Conservation (phyloP, 768 basidiomycete genomes). For the Amyloporia xantha region DNA sequence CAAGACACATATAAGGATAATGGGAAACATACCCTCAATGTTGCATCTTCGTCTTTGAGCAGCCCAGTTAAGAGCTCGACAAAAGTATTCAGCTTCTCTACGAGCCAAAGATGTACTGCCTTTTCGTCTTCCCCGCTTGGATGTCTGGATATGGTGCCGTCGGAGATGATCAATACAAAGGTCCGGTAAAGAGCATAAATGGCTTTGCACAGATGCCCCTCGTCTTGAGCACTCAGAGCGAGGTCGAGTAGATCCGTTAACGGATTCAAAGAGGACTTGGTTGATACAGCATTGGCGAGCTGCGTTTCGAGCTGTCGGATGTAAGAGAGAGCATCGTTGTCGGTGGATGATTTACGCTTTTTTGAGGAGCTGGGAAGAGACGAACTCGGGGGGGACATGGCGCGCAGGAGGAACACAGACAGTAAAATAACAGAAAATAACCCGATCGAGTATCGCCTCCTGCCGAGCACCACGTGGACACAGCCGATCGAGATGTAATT, state of each 20-base stretch:
- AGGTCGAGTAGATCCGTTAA: slow-evolving; percentile 69
- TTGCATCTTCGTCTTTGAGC: slow-evolving; percentile 70
- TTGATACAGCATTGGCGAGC: slow-evolving; percentile 45
- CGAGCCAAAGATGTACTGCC: slow-evolving; percentile 71
- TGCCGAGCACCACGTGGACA: too few species aligned
- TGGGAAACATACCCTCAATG: slow-evolving; percentile 56
- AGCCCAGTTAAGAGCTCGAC: slow-evolving; percentile 61
- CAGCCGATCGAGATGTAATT: too few species aligned
- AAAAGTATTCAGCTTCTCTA: slow-evolving; percentile 67
- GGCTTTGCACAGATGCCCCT: slow-evolving; percentile 61
- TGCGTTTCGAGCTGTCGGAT: slow-evolving; percentile 48
- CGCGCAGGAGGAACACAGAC: background rate
- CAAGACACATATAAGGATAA: background rate
- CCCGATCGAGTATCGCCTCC: too few species aligned
- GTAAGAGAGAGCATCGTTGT: slow-evolving; percentile 9
- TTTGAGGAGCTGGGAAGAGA: slow-evolving; percentile 20
- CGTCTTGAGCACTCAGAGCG: slow-evolving; percentile 38
- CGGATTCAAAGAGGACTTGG: slow-evolving; percentile 64
- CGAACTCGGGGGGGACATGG: background rate
- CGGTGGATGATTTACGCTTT: slow-evolving; percentile 19
- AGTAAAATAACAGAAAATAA: too few species aligned
- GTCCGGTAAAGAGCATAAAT: slow-evolving; percentile 80
- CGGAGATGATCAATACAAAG: slow-evolving; percentile 57
- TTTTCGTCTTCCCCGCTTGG: slow-evolving; percentile 51
- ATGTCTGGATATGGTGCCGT: slow-evolving; percentile 47